These are phyloP conservation scores for Boletus speciosus DNA, from an alignment of 768 basidiomycete species.

Conservation along the genomic window DNA sequence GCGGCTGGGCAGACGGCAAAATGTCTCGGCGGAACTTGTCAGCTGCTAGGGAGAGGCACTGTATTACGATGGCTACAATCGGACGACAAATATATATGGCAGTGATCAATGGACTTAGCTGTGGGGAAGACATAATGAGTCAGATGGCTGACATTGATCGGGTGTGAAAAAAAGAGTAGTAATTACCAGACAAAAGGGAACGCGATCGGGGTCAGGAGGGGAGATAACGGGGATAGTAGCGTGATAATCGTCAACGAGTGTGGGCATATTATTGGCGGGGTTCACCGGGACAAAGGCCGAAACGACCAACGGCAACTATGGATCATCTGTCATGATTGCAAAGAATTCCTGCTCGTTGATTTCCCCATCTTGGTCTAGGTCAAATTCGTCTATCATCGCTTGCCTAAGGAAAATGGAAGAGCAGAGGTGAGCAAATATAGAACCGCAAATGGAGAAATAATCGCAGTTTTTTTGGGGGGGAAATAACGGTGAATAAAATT, in stretches of 20 bases:
- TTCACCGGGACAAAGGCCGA: not conserved
- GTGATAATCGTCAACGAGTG: slow-evolving; percentile 8
- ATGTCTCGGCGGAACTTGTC: slow-evolving; percentile 22
- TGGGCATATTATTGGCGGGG: slow-evolving; percentile 2
- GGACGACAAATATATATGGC: slow-evolving; percentile 14
- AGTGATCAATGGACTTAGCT: slow-evolving; percentile 20
- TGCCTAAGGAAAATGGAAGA: slow-evolving; percentile 55
- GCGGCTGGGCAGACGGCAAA: not conserved
- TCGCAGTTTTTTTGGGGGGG: slow-evolving; percentile 11
- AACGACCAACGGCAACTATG: slow-evolving; percentile 34
- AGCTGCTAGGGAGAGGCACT: not conserved
- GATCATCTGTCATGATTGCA: slow-evolving; percentile 94
- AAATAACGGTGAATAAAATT: slow-evolving; percentile 26
- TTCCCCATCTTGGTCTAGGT: slow-evolving; percentile 96
- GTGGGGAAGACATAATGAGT: slow-evolving; percentile 13
- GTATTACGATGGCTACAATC: slow-evolving; percentile 21
- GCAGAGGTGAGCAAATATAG: slow-evolving; percentile 31
- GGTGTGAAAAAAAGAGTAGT: slow-evolving; percentile 18
- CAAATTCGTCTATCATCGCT: slow-evolving; percentile 99
- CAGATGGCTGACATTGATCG: slow-evolving; percentile 16
- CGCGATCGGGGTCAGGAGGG: slow-evolving; percentile 13
- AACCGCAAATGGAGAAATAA: slow-evolving; percentile 11
- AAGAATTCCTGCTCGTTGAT: slow-evolving; percentile 97
- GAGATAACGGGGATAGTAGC: not conserved
- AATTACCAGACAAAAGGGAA: slow-evolving; percentile 13